phyloP scores from a whole-genome alignment of 805 yeast genomes.

The Ogataea wickerhamii region DNA sequence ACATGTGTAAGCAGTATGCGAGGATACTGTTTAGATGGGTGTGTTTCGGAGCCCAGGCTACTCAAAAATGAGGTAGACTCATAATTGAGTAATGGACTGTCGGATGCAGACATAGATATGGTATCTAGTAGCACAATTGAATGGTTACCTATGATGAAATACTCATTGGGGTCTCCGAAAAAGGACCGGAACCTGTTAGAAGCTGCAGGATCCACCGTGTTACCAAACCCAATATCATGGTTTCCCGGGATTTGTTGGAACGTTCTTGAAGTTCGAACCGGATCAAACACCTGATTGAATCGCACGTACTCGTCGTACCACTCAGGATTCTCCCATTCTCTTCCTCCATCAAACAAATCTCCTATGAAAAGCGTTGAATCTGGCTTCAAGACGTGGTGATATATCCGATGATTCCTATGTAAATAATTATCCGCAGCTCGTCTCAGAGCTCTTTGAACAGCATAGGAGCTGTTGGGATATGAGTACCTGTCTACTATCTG shows the following conservation, averaged over 20 bases:
- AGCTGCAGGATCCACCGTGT: constrained; percentile 54
- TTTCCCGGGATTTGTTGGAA: constrained; percentile 69
- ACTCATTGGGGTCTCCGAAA: constrained; percentile 67
- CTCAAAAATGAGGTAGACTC: constrained; percentile 54
- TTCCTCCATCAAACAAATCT: constrained; percentile 91
- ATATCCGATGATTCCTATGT: constrained; percentile 64
- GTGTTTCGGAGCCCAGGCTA: constrained; percentile 24
- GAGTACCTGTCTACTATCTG: constrained; percentile 86
- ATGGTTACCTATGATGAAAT: constrained; percentile 62
- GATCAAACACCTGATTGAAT: constrained; percentile 56
- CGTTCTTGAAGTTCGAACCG: constrained; percentile 40
- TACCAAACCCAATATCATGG: constrained; percentile 94
- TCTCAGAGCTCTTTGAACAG: constrained; percentile 52
- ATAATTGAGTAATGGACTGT: constrained; percentile 40
- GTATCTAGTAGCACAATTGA: constrained; percentile 75
- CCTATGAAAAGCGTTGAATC: constrained; percentile 79
- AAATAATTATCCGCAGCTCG: constrained; percentile 73
- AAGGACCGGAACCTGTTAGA: constrained; percentile 58
- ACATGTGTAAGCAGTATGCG: constrained; percentile 79
- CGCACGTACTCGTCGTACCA: constrained; percentile 57
- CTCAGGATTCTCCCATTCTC: constrained; percentile 52
- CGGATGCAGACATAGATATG: constrained; percentile 64
- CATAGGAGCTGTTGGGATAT: constrained; percentile 65
- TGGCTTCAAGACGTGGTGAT: constrained; percentile 62
- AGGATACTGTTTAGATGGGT: constrained; percentile 41